Evolutionary conservation across 345 rosid genomes (phyloP), one percentile per base, ranked within the genome.

Genomic region (Pistacia vera): DNA sequence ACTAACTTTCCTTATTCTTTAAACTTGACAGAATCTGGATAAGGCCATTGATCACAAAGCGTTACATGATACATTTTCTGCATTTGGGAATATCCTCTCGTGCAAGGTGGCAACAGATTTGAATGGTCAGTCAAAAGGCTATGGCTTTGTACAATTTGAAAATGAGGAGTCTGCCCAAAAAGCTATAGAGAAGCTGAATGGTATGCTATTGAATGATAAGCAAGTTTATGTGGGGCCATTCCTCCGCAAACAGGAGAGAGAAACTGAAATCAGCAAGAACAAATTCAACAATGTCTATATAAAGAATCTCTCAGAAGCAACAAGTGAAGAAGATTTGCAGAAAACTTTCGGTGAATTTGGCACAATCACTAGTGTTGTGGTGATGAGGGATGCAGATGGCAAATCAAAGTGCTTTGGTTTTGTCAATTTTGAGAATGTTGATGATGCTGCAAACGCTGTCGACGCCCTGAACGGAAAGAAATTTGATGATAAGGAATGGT

Each of bases 141-240:
- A 93, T 83, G 99, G 99, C 8, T 95, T 95, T 87, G 97, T 95
- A 33, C 99, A 95, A 80, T 93, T 84, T 73, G 98, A 92, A 35
- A 86, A 68, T 70, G 97, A 90, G 63, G 98, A 93, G 61, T 76
- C 97, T 75, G 92, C 98, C 11, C 93, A 88, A 81, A 84, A 77
- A 72, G 98, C 99, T 71, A 93, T 91, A 61, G 90, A 85, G 83
- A 86, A 89, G 68, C 65, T 95, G 81, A 93, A 92, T 80, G 98
- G 97, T 25, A 96, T 96, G 99, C 85, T 96, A 41, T 28, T 96
- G 78, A 96, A 93, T 82, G 99, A 93, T 78, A 96, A 96, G 85
- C 98, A 90, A 90, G 98, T 96, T 69, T 93, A 83, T 74, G 99
- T 96, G 3, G 99, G 98, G 33, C 99, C 92, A 4, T 96, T 96